Conservation (phyloP, 2,329 filamentous ascomycete species). For the Trichothecium sympodiale region DNA sequence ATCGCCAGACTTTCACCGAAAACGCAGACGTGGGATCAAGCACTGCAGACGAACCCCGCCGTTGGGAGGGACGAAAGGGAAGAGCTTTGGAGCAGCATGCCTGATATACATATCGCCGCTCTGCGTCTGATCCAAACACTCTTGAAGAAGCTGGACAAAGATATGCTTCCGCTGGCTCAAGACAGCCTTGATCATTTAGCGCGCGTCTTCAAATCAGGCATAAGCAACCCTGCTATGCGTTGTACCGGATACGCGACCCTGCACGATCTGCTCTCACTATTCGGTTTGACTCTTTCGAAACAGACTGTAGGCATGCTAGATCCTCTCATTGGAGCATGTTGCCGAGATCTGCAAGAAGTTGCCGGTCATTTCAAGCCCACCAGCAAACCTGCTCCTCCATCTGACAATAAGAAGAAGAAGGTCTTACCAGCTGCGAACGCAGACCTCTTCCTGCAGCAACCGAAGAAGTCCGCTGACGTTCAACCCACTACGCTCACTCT, state of each 20-base stretch:
- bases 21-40: conserved; percentile 34
- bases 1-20: conserved; percentile 43
- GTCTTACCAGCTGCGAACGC: conserved; percentile 47
- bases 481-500: conserved; percentile 24
- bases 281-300: conserved; percentile 58
- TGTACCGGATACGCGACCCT: conserved; percentile 49
- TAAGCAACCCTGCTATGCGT: conserved; percentile 43
- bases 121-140: conserved; percentile 51
- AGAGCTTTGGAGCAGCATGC: conserved; percentile 61
- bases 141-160: conserved; percentile 44
- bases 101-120: conserved; percentile 62
- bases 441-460: conserved; percentile 53
- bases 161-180: conserved; percentile 47
- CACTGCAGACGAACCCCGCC: conserved; percentile 57
- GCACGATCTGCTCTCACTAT: conserved; percentile 43
- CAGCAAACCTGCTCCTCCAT: conserved; percentile 19
- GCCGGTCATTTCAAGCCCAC: conserved; percentile 32
- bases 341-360: conserved; percentile 57
- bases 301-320: conserved; percentile 51
- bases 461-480: conserved; percentile 21
- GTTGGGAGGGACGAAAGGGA: conserved; percentile 74
- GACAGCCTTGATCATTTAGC: conserved; percentile 60
- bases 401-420: conserved; percentile 26
- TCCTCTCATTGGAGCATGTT: conserved; percentile 55
- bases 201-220: conserved; percentile 56